Conservation (phyloP, 352 stramenopile species). For the Phytophthora nicotianae region DNA sequence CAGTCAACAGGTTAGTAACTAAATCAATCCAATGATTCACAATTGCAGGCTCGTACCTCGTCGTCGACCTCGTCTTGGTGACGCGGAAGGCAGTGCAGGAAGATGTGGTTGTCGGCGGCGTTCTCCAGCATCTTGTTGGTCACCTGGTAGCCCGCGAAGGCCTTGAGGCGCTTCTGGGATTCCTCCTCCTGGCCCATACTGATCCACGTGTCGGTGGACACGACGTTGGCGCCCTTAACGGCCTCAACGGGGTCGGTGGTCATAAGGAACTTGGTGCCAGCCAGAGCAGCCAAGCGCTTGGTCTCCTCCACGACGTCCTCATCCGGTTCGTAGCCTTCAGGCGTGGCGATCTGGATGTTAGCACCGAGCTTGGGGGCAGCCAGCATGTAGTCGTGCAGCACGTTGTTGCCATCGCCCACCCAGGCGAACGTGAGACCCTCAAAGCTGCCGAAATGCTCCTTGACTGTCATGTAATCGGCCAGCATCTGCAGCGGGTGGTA, state of each 20-base stretch:
- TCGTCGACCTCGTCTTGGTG: conserved; percentile 97
- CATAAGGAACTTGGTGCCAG: conserved; percentile 73
- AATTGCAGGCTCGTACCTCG: conserved; percentile 71
- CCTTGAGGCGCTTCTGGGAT: conserved; percentile 90
- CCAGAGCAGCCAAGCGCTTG: conserved; percentile 76
- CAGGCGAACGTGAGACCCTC: conserved; percentile 95
- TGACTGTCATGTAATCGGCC: conserved; percentile 97
- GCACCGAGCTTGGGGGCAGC: conserved; percentile 82
- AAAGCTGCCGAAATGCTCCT: conserved; percentile 86
- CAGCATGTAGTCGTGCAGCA: conserved; percentile 97
- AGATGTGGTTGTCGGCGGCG: conserved; percentile 92
- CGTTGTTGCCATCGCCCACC: conserved; percentile 99
- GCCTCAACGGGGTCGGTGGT: conserved; percentile 94
- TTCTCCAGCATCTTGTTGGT: conserved; percentile 93
- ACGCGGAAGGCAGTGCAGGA: conserved; percentile 97
- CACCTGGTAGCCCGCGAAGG: conserved; percentile 96
- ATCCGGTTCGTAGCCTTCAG: conserved; percentile 93
- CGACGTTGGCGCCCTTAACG: conserved; percentile 93
- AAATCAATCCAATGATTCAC: background rate
- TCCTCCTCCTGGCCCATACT: conserved; percentile 96
- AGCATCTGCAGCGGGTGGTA: conserved; percentile 98
- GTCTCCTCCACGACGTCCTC: conserved; percentile 91
- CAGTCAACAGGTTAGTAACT: conserved; percentile 1
- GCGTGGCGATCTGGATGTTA: conserved; percentile 96
- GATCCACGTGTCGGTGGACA: conserved; percentile 98